Percentiles rank a stretch among this genome's conserved stretches.
Evolutionary conservation across 192 early-diverging fungal species (phyloP).

Genomic region (Mortierella alpina): DNA sequence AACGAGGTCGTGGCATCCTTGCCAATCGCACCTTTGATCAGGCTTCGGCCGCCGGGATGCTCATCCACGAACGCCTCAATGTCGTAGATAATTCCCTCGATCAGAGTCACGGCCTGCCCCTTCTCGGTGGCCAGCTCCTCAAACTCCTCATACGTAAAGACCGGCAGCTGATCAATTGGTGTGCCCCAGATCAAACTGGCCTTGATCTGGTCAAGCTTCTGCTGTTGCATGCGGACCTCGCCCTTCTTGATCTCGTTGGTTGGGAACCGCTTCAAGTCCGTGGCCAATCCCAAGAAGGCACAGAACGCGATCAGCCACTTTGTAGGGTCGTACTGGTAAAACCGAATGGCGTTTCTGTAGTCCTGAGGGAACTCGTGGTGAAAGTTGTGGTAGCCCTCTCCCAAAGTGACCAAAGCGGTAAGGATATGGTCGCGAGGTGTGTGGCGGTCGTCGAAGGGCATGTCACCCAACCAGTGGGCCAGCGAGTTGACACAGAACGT

Average conservation of each 20-base stretch:
- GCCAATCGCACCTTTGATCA: constrained; percentile 79
- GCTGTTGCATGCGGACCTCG: constrained; percentile 79
- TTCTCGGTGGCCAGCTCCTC: constrained; percentile 70
- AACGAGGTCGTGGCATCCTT: constrained; percentile 88
- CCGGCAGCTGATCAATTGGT: constrained; percentile 74
- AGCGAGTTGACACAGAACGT: constrained; percentile 90
- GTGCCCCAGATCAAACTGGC: constrained; percentile 78
- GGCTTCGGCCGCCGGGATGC: constrained; percentile 88
- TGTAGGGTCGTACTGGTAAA: constrained; percentile 85
- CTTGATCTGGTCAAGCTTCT: constrained; percentile 73
- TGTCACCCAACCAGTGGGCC: constrained; percentile 81
- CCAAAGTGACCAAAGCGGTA: constrained; percentile 81
- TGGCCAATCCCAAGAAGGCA: constrained; percentile 72
- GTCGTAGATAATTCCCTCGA: constrained; percentile 87
- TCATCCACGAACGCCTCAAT: constrained; percentile 84
- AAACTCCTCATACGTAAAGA: constrained; percentile 73
- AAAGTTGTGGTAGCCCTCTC: constrained; percentile 90
- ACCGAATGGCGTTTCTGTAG: constrained; percentile 84
- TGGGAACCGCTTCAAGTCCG: constrained; percentile 80
- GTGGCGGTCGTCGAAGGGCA: constrained; percentile 82
- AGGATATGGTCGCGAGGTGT: constrained; percentile 87
- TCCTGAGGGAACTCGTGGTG: constrained; percentile 91
- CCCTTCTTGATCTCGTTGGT: constrained; percentile 86
- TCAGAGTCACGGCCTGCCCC: constrained; percentile 77
- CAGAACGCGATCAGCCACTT: constrained; percentile 81